Evolutionary conservation across 305 asterid species (phyloP), one percentile per base, ranked within the genome.

Genomic region (Plantago lanceolata): DNA sequence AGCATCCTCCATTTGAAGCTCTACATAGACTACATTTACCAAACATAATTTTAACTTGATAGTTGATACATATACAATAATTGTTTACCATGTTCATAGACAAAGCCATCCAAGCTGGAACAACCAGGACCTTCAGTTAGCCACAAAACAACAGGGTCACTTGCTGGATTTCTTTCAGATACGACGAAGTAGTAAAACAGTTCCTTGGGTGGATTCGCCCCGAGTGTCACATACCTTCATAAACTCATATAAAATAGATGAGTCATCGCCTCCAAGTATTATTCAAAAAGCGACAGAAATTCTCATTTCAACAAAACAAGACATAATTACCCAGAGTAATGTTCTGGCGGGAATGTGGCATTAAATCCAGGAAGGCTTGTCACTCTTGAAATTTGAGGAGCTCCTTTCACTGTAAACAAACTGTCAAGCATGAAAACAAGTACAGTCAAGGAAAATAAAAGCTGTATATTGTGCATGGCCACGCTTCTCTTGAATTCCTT

Each of bases 71-170:
- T 16, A 48, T 6, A 48, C 18, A 12, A 50, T 50, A 17, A 48
- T 9, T 50, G 13, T 20, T 53, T 66, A 84, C 91, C 88, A 67
- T 82, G 83, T 63, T 84, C 87, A 53, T 83, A 85, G 35, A 83
- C 80, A 76, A 81, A 85, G 59, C 89, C 93, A 76, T 85, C 94
- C n/a, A 85, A 77, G 70, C 93, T 81, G 19, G 93, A 85, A 72
- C 89, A 83, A 44, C 89, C 89, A 16, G 89, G 87, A 17, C 89
- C 89, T 45, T 89, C 89, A 31, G 83, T 85, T 2, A 85, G 85
- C 93, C 93, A 82, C 21, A 85, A 59, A 17, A 85, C 89, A 19
- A 85, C 76, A 3, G 93, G 89, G 53, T 83, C 83, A 29, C 26
- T 51, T 6, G 69, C 59, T 26, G 85, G 78, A 65, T 68, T 81